Evolutionary conservation across 139 green algal genomes (phyloP), one percentile per base, ranked within the genome.

Genomic region (Chlamydomonas sp.): DNA sequence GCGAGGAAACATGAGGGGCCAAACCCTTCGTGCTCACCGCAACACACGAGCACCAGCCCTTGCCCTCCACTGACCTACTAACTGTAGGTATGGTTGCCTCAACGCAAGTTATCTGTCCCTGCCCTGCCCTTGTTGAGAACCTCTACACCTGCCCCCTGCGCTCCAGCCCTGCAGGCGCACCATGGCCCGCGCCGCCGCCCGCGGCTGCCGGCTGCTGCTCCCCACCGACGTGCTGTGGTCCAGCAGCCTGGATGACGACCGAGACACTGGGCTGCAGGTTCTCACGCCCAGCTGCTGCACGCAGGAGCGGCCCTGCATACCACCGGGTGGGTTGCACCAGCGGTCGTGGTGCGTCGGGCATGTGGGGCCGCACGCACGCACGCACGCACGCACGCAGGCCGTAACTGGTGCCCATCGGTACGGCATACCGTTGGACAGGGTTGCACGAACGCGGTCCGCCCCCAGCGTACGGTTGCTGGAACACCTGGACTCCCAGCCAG

Each of bases 231-330:
- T 93, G 12, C 67, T 92, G 17, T 91, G 91, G 71, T 88, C 86
- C 1, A 58, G 75, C 59, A 88, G 67, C 18, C 77, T 94, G 74
- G 90, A 92, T 92, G 17, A 83, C 63, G 4, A 83, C 87, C 14
- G n/a, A 4, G 85, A 85, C 62, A 80, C 71, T 85, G 8, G 85
- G 74, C 67, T 90, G 15, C 62, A 85, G 83, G 77, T 77, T 8
- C 88, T 95, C 15, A 93, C 82, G 0, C 1, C 10, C 49, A 80
- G 66, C 57, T 95, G 93, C 93, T 95, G 93, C 86, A 91, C 74
- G 14, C 63, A 63, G 14, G 84, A 89, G 1, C 72, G 61, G 8
- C 92, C 92, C 57, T 95, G 92, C 85, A 87, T 93, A 6, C 90
- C 90, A 16, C 9, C 84, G 60, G 90, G 90, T 87, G 60, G 2